Evolutionary conservation across 139 green algal species (phyloP).

Genomic region (Spirogloea muscicola): DNA sequence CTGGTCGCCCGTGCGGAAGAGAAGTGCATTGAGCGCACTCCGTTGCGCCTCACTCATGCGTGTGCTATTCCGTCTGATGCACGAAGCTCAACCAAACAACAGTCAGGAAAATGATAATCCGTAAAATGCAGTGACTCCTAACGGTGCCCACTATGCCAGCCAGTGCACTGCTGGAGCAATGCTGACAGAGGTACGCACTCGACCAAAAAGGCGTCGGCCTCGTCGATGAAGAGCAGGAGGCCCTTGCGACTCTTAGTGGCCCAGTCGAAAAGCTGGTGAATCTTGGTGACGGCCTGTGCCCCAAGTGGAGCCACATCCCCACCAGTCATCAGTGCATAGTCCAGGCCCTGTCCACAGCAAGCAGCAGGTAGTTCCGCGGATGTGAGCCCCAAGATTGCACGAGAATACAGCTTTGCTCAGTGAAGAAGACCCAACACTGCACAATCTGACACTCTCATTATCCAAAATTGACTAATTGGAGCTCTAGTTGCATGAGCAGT

Average conservation of each 20-base stretch:
- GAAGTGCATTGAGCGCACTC: constrained; percentile 87
- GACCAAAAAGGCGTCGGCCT: constrained; percentile 94
- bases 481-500: too few relatives aligned
- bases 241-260: constrained; percentile 59
- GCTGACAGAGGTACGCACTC: constrained; percentile 16
- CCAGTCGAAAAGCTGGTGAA: constrained; percentile 98
- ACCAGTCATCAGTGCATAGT: constrained; percentile 97
- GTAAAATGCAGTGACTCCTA: too few relatives aligned
- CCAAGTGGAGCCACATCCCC: constrained; percentile 92
- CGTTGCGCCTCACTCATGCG: constrained; percentile 82
- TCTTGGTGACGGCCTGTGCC: constrained; percentile 82
- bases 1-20: constrained; percentile 64
- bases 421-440: too few relatives aligned
- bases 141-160: too few relatives aligned
- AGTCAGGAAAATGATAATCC: background rate
- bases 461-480: too few relatives aligned
- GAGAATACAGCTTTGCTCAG: too few relatives aligned
- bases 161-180: background rate
- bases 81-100: background rate
- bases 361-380: too few relatives aligned
- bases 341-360: constrained; percentile 70
- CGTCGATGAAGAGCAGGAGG: constrained; percentile 85
- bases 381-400: too few relatives aligned
- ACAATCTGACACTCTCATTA: too few relatives aligned
- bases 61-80: constrained; percentile 32